phyloP scores from a whole-genome alignment of 768 basidiomycete genomes.

The Leccinellum rugosiceps region DNA sequence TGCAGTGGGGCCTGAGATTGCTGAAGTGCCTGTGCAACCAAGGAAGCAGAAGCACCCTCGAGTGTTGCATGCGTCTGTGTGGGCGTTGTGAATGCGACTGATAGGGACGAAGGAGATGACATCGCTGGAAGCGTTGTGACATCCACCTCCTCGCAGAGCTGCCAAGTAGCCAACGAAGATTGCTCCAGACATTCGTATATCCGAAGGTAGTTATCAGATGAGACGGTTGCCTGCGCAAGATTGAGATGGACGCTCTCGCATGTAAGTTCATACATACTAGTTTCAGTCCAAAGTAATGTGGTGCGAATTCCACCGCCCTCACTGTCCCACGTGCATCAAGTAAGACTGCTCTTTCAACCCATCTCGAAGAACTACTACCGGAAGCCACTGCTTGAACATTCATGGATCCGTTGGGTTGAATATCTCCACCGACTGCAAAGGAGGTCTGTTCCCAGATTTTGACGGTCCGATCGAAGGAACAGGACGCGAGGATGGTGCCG shows the following conservation, averaged over 20 bases:
- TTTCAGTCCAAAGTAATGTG: constrained; percentile 84
- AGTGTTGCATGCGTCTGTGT: constrained; percentile 58
- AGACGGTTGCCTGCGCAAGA: constrained; percentile 68
- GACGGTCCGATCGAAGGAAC: constrained; percentile 87
- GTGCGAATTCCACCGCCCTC: constrained; percentile 82
- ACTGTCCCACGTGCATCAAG: constrained; percentile 86
- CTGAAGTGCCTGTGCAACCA: constrained; percentile 64
- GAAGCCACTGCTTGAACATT: constrained; percentile 9
- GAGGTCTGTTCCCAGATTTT: constrained; percentile 84
- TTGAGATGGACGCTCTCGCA: background rate
- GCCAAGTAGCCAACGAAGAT: constrained; percentile 67
- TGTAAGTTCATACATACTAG: constrained; percentile 49
- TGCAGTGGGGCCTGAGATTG: constrained; percentile 40
- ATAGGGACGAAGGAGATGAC: constrained; percentile 44
- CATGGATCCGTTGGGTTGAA: constrained; percentile 24
- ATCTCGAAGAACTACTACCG: constrained; percentile 42
- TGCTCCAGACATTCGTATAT: constrained; percentile 90
- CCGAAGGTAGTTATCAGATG: constrained; percentile 83
- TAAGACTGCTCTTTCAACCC: constrained; percentile 73
- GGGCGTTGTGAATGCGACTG: constrained; percentile 64
- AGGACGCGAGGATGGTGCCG: constrained; percentile 81
- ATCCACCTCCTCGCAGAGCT: constrained; percentile 74
- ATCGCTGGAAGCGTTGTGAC: constrained; percentile 50
- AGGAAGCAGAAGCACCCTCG: constrained; percentile 53
- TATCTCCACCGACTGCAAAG: constrained; percentile 27